phyloP scores from a whole-genome alignment of 2,329 filamentous ascomycete species.

The Acephala macrosclerotiorum region DNA sequence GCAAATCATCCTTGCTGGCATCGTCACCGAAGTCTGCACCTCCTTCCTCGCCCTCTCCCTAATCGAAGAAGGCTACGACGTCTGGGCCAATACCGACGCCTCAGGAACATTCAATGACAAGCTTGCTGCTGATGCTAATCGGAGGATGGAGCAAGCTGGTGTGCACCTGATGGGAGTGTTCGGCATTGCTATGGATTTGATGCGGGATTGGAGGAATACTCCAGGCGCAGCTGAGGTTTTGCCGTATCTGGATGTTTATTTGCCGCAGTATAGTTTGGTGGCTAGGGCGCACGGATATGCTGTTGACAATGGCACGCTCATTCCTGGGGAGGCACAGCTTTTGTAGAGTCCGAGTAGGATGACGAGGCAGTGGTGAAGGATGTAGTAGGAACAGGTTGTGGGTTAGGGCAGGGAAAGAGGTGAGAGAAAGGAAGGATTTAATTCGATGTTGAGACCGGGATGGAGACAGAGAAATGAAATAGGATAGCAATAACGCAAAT shows the following conservation, averaged over 20 bases:
- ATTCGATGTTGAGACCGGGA: too few species aligned
- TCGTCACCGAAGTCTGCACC: slow-evolving; percentile 79
- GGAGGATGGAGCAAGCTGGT: slow-evolving; percentile 70
- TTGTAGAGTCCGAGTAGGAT: slow-evolving; percentile 21
- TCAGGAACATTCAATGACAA: slow-evolving; percentile 70
- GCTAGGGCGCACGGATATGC: slow-evolving; percentile 68
- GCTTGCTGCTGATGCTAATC: slow-evolving; percentile 69
- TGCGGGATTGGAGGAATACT: slow-evolving; percentile 38
- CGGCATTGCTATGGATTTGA: slow-evolving; percentile 42
- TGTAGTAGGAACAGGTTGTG: neutral
- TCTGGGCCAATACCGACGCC: slow-evolving; percentile 77
- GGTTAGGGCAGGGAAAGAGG: neutral
- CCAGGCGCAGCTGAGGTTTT: slow-evolving; percentile 23
- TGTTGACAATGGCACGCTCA: slow-evolving; percentile 64
- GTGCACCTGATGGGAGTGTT: slow-evolving; percentile 56
- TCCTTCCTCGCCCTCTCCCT: slow-evolving; percentile 78
- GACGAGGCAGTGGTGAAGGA: neutral
- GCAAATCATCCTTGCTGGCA: slow-evolving; percentile 76
- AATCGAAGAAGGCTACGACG: slow-evolving; percentile 73
- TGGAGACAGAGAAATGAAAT: neutral
- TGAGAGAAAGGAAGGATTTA: neutral
- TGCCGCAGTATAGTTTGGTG: slow-evolving; percentile 69
- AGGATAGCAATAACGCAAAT: too few species aligned
- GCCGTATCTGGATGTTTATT: slow-evolving; percentile 50
- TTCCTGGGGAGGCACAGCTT: slow-evolving; percentile 58